phyloP scores from a whole-genome alignment of 495 filamentous ascomycete species.

The Xylaria palmicola region DNA sequence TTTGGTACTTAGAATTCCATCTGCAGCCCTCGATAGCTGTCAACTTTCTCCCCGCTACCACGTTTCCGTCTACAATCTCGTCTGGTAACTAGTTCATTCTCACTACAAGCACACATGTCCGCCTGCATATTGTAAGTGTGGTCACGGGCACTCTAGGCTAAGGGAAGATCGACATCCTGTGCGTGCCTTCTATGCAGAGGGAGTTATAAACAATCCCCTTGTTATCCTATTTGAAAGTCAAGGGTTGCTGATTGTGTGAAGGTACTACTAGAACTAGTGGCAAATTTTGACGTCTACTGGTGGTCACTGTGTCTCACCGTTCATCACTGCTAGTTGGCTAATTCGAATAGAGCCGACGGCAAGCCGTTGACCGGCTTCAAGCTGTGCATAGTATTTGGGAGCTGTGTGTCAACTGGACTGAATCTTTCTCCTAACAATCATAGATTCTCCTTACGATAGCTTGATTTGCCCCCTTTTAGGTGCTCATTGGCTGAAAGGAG shows the following conservation, averaged over 20 bases:
- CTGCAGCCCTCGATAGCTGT: slow-evolving; percentile 10
- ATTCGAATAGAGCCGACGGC: not conserved
- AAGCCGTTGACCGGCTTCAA: not conserved
- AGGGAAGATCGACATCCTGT: not conserved
- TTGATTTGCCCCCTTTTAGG: not conserved
- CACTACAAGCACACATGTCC: slow-evolving; percentile 1
- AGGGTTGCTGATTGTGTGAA: too few species aligned
- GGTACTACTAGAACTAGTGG: not conserved
- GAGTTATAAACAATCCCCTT: not conserved
- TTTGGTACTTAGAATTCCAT: not conserved
- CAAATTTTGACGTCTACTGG: too few species aligned
- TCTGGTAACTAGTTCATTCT: not conserved
- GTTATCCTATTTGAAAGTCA: not conserved
- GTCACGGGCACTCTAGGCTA: not conserved
- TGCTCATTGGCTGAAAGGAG: not conserved
- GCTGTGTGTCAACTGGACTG: not conserved
- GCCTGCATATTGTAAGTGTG: not conserved
- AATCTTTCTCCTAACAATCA: not conserved
- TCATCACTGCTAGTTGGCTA: not conserved
- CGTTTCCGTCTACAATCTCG: not conserved
- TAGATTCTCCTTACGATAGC: not conserved
- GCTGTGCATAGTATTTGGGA: not conserved
- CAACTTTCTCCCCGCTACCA: slow-evolving; percentile 10
- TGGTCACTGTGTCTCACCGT: too few species aligned
- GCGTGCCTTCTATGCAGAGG: not conserved